Conservation (phyloP, 2,329 filamentous ascomycete species). For the Fusarium transvaalense region DNA sequence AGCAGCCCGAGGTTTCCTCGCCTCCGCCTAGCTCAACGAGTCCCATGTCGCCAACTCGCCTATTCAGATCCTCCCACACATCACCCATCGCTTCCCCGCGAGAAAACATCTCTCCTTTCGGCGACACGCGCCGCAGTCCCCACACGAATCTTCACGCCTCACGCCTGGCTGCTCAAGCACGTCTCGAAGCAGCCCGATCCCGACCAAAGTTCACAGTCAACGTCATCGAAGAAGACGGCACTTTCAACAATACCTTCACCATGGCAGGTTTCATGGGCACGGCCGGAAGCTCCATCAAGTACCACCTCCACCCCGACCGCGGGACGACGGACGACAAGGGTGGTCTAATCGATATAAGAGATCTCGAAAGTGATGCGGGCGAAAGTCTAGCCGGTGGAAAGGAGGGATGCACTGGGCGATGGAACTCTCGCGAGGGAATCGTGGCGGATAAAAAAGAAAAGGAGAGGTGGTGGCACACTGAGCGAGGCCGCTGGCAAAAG, state of each 20-base stretch:
- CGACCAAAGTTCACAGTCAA: slow-evolving; percentile 69
- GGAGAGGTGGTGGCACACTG: slow-evolving; percentile 65
- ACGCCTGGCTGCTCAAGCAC: slow-evolving; percentile 73
- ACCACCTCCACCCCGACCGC: slow-evolving; percentile 69
- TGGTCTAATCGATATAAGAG: slow-evolving; percentile 65
- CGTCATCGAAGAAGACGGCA: slow-evolving; percentile 66
- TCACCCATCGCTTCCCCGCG: slow-evolving; percentile 48
- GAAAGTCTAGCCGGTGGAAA: slow-evolving; percentile 57
- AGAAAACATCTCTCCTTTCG: slow-evolving; percentile 24
- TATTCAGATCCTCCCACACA: slow-evolving; percentile 55
- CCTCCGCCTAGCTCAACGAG: slow-evolving; percentile 41
- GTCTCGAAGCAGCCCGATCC: slow-evolving; percentile 70
- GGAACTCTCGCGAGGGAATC: slow-evolving; percentile 58
- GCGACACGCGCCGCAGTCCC: slow-evolving; percentile 41
- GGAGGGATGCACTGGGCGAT: slow-evolving; percentile 61
- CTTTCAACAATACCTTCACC: slow-evolving; percentile 64
- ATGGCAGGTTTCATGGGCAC: slow-evolving; percentile 73
- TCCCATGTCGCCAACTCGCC: slow-evolving; percentile 44
- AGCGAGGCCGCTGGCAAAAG: slow-evolving; percentile 60
- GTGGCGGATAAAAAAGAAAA: slow-evolving; percentile 61
- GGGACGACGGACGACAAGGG: slow-evolving; percentile 69
- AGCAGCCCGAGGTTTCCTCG: slow-evolving; percentile 31
- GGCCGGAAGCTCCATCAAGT: slow-evolving; percentile 69
- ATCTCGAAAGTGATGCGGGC: slow-evolving; percentile 62
- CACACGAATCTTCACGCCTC: slow-evolving; percentile 64